Percentiles rank a stretch among this genome's conserved stretches.
Evolutionary conservation across 2,329 filamentous ascomycete species (phyloP).

Genomic region (Huntiella decipiens): DNA sequence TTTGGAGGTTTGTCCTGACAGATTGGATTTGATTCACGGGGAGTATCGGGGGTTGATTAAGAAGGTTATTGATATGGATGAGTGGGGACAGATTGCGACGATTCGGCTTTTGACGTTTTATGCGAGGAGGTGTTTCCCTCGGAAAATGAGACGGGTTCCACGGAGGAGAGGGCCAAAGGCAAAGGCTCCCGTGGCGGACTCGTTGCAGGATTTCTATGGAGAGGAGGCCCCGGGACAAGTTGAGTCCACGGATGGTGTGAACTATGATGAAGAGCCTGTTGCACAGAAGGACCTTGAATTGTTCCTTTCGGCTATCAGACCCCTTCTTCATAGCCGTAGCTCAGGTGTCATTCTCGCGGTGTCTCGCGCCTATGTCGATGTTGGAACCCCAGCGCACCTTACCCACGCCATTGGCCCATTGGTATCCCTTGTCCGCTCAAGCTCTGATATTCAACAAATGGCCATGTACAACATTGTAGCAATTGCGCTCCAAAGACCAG

Average conservation of each 20-base stretch:
- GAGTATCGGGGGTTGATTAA: slow-evolving; percentile 72
- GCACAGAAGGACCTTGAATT: slow-evolving; percentile 70
- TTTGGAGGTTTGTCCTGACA: slow-evolving; percentile 71
- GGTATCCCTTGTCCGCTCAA: slow-evolving; percentile 64
- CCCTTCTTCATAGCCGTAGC: slow-evolving; percentile 83
- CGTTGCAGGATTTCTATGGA: slow-evolving; percentile 61
- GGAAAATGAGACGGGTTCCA: slow-evolving; percentile 35
- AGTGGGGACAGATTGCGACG: slow-evolving; percentile 85
- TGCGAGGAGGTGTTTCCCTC: slow-evolving; percentile 71
- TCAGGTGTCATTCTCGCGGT: slow-evolving; percentile 83
- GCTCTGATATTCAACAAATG: slow-evolving; percentile 73
- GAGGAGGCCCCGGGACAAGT: slow-evolving; percentile 22
- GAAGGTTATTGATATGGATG: slow-evolving; percentile 96
- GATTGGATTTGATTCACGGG: slow-evolving; percentile 74
- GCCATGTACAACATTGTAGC: slow-evolving; percentile 89
- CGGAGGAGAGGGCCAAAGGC: background rate
- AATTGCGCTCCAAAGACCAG: slow-evolving; percentile 60
- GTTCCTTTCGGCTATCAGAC: slow-evolving; percentile 58
- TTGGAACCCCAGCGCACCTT: slow-evolving; percentile 64
- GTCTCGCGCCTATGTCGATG: slow-evolving; percentile 62
- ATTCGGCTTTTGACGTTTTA: slow-evolving; percentile 70
- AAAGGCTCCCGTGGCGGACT: slow-evolving; percentile 16
- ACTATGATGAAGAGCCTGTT: slow-evolving; percentile 40
- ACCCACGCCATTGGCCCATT: slow-evolving; percentile 62
- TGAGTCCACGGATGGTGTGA: slow-evolving; percentile 24